Conservation (phyloP, 1,284 basidiomycete species). For the Ceraceosorus guamensis region DNA sequence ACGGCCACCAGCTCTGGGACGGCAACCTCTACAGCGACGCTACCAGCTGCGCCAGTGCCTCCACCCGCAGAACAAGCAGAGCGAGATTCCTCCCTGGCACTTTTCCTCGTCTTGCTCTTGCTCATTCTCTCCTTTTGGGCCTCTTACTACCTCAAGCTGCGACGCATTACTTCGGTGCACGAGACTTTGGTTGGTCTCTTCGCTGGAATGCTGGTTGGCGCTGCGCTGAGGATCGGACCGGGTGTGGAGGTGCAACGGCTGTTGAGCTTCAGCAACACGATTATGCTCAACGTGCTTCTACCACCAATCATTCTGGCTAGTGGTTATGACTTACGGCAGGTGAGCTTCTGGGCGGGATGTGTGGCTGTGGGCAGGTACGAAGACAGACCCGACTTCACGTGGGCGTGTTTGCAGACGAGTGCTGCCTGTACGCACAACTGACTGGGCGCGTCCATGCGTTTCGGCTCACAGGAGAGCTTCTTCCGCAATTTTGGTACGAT, state of each 20-base stretch:
- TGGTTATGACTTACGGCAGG: constrained; percentile 94
- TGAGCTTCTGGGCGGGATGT: constrained; percentile 28
- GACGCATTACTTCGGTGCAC: constrained; percentile 87
- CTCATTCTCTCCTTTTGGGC: constrained; percentile 91
- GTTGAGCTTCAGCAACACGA: constrained; percentile 92
- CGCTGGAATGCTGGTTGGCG: constrained; percentile 86
- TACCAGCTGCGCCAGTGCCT: not conserved
- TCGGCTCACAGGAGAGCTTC: constrained; percentile 72
- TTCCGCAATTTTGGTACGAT: constrained; percentile 65
- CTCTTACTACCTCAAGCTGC: constrained; percentile 95
- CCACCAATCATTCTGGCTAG: constrained; percentile 98
- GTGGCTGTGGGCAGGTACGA: not conserved
- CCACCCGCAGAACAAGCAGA: constrained; percentile 39
- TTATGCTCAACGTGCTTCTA: constrained; percentile 94
- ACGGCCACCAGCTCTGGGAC: too few relatives aligned
- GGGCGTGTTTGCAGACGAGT: not conserved
- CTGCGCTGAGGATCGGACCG: constrained; percentile 80
- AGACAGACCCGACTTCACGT: not conserved
- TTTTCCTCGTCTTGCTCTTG: constrained; percentile 72
- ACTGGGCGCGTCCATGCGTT: not conserved
- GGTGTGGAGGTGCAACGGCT: constrained; percentile 92
- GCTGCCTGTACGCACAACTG: too few relatives aligned
- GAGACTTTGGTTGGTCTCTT: constrained; percentile 94
- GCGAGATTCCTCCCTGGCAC: constrained; percentile 43
- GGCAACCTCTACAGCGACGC: not conserved